Conservation (phyloP, 1,139 yeast genomes). For the Taiozyma sp. region DNA sequence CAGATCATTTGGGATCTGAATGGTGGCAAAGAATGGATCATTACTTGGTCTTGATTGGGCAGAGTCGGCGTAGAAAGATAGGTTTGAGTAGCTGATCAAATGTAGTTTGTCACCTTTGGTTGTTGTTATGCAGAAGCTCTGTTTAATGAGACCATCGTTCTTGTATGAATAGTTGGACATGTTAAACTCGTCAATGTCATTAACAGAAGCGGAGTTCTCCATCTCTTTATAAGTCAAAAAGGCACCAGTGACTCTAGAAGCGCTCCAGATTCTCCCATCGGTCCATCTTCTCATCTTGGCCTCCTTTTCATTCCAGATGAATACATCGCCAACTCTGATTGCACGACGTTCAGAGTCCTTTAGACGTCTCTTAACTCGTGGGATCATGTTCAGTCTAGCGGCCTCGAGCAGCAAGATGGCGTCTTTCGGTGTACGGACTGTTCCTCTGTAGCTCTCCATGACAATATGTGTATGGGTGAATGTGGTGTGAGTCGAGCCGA, state of each 20-base stretch:
- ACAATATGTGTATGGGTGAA: background rate
- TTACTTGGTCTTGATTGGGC: background rate
- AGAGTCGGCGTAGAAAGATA: background rate
- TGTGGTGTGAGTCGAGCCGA: background rate
- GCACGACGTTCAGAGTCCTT: slow-evolving; percentile 48
- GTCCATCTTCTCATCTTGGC: slow-evolving; percentile 77
- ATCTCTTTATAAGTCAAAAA: slow-evolving; percentile 62
- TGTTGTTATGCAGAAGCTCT: slow-evolving; percentile 49
- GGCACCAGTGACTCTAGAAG: slow-evolving; percentile 61
- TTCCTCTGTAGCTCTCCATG: slow-evolving; percentile 60
- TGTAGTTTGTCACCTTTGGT: slow-evolving; percentile 47
- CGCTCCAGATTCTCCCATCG: slow-evolving; percentile 68
- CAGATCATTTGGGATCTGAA: slow-evolving; percentile 33
- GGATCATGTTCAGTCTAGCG: slow-evolving; percentile 49
- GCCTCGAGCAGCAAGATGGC: slow-evolving; percentile 66
- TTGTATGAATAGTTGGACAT: slow-evolving; percentile 31
- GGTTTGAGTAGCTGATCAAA: slow-evolving; percentile 34
- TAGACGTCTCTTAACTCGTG: slow-evolving; percentile 52
- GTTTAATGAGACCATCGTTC: slow-evolving; percentile 48
- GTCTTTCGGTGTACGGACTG: slow-evolving; percentile 50
- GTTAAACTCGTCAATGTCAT: slow-evolving; percentile 15
- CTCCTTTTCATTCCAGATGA: slow-evolving; percentile 66
- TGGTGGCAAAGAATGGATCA: background rate
- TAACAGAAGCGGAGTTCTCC: slow-evolving; percentile 27
- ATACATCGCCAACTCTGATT: slow-evolving; percentile 56